These are phyloP conservation scores for Diaporthe sp. DNA, from an alignment of 2,329 filamentous ascomycete genomes.

Conservation along the genomic window DNA sequence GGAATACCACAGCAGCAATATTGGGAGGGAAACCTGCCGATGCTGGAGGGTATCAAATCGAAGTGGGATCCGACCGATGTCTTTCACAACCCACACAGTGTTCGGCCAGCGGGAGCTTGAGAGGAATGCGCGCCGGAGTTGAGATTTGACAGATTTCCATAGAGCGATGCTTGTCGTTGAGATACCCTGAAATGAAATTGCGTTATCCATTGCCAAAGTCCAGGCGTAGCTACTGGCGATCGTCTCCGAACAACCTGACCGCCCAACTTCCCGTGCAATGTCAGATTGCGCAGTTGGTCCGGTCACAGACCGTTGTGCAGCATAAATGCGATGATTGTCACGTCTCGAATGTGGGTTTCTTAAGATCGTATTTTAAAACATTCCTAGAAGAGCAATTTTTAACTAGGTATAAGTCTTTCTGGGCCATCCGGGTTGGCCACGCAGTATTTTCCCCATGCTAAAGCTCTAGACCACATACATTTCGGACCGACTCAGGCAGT, in stretches of 20 bases:
- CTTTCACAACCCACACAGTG: conserved; percentile 71
- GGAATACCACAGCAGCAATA: conserved; percentile 61
- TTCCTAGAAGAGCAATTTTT: background rate
- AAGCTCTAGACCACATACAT: background rate
- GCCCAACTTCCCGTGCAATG: background rate
- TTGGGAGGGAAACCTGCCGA: conserved; percentile 65
- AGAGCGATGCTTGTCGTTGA: background rate
- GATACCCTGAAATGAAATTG: background rate
- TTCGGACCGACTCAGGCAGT: background rate
- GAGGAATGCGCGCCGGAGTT: background rate
- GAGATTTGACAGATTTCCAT: too few relatives aligned
- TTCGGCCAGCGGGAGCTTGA: conserved; percentile 48
- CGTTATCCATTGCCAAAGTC: background rate
- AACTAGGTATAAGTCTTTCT: background rate
- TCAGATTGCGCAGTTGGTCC: background rate
- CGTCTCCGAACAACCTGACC: background rate
- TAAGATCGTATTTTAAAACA: too few relatives aligned
- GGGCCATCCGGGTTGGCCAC: background rate
- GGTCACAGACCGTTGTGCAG: background rate
- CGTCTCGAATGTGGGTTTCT: background rate
- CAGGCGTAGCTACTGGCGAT: background rate
- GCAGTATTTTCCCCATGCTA: background rate
- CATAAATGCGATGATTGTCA: background rate
- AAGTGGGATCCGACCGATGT: conserved; percentile 65
- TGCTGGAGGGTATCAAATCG: conserved; percentile 63